Percentiles rank a stretch among this genome's conserved stretches.
Conservation (phyloP, 2,329 filamentous ascomycete species). For the Coniochaeta pulveracea region DNA sequence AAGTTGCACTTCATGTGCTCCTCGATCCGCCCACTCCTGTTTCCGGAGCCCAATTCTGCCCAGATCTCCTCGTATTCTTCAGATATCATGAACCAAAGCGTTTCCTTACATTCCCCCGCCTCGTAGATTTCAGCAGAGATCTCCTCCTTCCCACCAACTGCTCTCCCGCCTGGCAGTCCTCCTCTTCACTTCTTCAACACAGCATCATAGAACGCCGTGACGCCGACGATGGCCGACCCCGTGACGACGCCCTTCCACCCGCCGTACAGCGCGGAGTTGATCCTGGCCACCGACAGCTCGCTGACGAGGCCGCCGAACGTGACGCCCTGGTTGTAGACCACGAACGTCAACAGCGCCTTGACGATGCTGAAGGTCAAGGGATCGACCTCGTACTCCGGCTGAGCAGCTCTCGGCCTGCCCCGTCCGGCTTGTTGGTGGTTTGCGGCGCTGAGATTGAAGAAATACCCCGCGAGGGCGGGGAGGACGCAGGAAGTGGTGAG, state of each 20-base stretch:
- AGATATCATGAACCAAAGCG: no score
- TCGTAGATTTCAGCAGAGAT: no score
- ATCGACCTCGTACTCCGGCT: constrained; percentile 56
- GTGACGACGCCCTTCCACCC: constrained; percentile 61
- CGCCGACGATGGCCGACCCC: constrained; percentile 54
- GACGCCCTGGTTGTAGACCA: constrained; percentile 63
- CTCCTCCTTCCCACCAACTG: no score
- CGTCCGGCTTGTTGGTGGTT: constrained; percentile 23
- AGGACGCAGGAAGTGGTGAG: constrained; percentile 57
- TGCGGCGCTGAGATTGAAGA: constrained; percentile 71
- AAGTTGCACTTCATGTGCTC: no score
- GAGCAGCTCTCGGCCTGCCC: constrained; percentile 26
- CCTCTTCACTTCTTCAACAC: constrained; percentile 64
- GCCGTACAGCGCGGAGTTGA: constrained; percentile 58
- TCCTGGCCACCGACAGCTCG: constrained; percentile 45
- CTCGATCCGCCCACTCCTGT: no score
- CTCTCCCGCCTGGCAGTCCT: no score
- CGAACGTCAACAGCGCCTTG: constrained; percentile 72
- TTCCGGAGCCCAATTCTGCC: no score
- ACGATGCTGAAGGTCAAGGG: constrained; percentile 83
- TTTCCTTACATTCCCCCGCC: no score
- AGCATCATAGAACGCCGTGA: constrained; percentile 68
- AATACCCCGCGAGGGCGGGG: constrained; percentile 68
- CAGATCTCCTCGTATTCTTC: no score
- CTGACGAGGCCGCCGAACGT: constrained; percentile 52